These are phyloP conservation scores for Clonostachys solani DNA, from an alignment of 2,329 filamentous ascomycete genomes.

Conservation along the genomic window DNA sequence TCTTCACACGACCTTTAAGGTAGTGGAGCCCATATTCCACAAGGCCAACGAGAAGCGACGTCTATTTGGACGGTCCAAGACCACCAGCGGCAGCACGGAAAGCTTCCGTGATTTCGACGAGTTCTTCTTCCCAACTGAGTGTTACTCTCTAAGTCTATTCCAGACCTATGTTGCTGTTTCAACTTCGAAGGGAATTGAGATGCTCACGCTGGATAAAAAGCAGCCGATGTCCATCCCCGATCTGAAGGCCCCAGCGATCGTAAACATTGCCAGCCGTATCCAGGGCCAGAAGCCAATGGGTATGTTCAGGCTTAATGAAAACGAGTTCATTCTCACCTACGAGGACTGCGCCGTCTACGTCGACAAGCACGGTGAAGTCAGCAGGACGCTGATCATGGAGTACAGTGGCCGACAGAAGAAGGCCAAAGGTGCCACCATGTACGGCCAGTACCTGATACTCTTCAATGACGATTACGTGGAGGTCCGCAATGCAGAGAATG, in stretches of 20 bases:
- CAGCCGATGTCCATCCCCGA: conserved; percentile 92
- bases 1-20: conserved; percentile 91
- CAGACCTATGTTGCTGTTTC: conserved; percentile 89
- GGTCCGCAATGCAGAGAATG: conserved; percentile 94
- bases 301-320: conserved; percentile 93
- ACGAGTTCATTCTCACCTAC: conserved; percentile 90
- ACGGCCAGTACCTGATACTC: conserved; percentile 84
- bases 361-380: conserved; percentile 96
- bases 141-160: conserved; percentile 93
- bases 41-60: conserved; percentile 85
- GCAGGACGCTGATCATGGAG: conserved; percentile 92
- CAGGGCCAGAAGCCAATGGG: conserved; percentile 80
- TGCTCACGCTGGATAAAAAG: conserved; percentile 96
- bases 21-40: conserved; percentile 92
- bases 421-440: conserved; percentile 82
- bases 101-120: conserved; percentile 98
- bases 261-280: conserved; percentile 81
- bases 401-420: conserved; percentile 85
- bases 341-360: conserved; percentile 97
- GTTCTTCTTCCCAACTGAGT: conserved; percentile 96
- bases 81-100: conserved; percentile 72
- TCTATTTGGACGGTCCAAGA: conserved; percentile 53
- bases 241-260: conserved; percentile 71
- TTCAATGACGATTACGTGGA: conserved; percentile 98
- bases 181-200: conserved; percentile 89